Evolutionary conservation across 2,329 filamentous ascomycete species (phyloP).

Genomic region (Nigrospora osmanthi): DNA sequence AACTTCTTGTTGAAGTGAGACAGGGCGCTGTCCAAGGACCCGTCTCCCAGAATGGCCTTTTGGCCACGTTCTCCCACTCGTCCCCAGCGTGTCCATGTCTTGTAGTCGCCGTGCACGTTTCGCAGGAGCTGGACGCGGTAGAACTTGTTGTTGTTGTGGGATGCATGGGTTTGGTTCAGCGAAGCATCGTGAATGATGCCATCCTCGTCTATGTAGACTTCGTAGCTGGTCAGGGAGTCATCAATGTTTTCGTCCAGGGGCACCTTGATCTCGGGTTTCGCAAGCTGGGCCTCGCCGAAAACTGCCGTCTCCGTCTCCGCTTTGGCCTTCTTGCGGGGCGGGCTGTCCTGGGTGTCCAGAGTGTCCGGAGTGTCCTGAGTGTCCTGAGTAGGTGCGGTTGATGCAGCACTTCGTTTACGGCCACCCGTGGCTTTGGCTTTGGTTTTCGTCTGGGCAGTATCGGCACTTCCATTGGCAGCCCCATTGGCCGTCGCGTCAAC

Average conservation of each 20-base stretch:
- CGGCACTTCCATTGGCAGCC: too few species aligned
- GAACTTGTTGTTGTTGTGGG: constrained; percentile 75
- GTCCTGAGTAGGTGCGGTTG: too few species aligned
- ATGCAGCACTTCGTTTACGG: too few species aligned
- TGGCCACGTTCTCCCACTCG: constrained; percentile 59
- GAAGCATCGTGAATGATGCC: constrained; percentile 71
- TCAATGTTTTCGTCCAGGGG: constrained; percentile 4
- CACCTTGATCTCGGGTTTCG: constrained; percentile 4
- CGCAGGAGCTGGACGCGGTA: constrained; percentile 60
- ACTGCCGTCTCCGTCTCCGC: background rate
- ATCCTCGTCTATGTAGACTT: constrained; percentile 59
- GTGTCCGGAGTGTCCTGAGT: background rate
- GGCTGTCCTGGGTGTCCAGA: background rate
- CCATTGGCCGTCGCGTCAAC: too few species aligned
- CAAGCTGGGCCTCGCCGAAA: constrained; percentile 5
- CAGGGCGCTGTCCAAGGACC: constrained; percentile 34
- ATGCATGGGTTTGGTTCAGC: constrained; percentile 68
- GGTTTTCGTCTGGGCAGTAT: background rate
- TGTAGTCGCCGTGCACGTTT: constrained; percentile 31
- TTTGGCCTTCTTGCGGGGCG: background rate
- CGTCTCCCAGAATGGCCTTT: constrained; percentile 32
- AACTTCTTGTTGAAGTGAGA: constrained; percentile 53
- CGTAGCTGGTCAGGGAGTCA: constrained; percentile 19
- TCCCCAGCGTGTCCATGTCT: constrained; percentile 74
- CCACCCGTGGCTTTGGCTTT: background rate